phyloP scores from a whole-genome alignment of 2,329 filamentous ascomycete species.

The Calonectria montana region DNA sequence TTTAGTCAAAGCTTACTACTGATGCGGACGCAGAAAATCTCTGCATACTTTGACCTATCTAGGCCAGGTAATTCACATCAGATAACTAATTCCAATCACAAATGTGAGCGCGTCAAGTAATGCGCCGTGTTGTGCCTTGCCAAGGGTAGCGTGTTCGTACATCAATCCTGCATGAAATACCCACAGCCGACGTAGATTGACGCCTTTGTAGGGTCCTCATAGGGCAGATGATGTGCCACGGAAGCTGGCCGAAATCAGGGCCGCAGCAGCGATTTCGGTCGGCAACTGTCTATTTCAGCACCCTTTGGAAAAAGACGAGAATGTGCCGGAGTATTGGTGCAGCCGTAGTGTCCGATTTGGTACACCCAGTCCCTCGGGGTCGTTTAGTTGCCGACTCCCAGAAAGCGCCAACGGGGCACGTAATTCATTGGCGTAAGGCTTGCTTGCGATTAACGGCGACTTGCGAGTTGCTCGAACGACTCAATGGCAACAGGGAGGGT shows the following conservation, averaged over 20 bases:
- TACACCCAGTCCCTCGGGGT: constrained; percentile 15
- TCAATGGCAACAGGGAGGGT: neutral
- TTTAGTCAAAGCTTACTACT: neutral
- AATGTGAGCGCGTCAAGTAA: neutral
- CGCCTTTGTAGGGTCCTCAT: neutral
- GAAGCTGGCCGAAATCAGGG: constrained; percentile 32
- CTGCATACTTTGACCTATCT: neutral
- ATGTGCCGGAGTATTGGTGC: constrained; percentile 31
- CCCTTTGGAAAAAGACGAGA: constrained; percentile 25
- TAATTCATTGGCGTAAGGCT: constrained; percentile 18
- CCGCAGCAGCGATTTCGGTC: constrained; percentile 12
- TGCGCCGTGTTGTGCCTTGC: neutral
- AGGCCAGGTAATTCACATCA: neutral
- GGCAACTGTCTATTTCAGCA: constrained; percentile 8
- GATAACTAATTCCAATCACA: neutral
- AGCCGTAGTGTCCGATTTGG: constrained; percentile 25
- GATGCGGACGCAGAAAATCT: neutral
- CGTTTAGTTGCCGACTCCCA: neutral
- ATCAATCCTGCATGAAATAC: constrained; percentile 19
- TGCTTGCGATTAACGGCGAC: constrained; percentile 16
- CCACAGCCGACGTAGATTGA: constrained; percentile 20
- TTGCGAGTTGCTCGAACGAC: constrained; percentile 21
- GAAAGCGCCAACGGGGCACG: constrained; percentile 4
- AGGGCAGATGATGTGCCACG: constrained; percentile 20
- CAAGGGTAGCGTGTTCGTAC: neutral